Base-by-base conservation (phyloP, 2,329 filamentous ascomycete genomes). In the Phialocephala subalpina region DNA sequence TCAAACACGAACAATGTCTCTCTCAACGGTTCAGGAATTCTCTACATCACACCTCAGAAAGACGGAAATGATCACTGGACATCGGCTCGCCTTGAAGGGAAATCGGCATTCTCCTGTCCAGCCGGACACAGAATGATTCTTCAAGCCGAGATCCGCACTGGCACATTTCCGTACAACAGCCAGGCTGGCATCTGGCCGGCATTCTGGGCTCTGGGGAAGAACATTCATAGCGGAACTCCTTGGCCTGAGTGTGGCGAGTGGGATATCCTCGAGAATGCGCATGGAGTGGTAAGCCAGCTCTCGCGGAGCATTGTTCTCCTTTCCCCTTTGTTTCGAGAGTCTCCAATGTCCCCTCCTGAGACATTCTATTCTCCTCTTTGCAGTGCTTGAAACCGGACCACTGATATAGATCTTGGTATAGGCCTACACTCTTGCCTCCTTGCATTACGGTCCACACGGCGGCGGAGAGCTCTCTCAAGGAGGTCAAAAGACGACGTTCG, bases 61-160 rank as follows among this genome's bases (percentile, higher is more conserved):
- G 45, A 49, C n/a, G 45, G 45, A 20, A 49, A 49, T n/a, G 45
- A n/a, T 25, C 45, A 49, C n/a, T 49, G 45, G 45, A 49, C n/a
- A 22, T 49, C 45, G 2, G 45, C 45, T 49, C 45, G 45, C n/a
- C 20, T 49, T 5, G 45, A 49, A 49, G 45, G 45, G 22, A 49
- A 49, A 12, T 49, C 45, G 4, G 45, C 45, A 22, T 49, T 49
- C n/a, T 49, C 45, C 45, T 49, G 45, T 11, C 45, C 45, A 49
- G 45, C 45, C 2, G 45, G 45, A 7, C 45, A 49, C 45, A 49
- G 45, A 49, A 49, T 49, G 45, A 7, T 49, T 9, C 45, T 49
- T 14, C 45, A 49, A 25, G 45, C 45, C 8, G 45, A 49, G n/a
- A 49, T 49, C 45, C 45, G 45, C n/a, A 49, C 45, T 22, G 45